Evolutionary conservation across 306 rosid species (phyloP), one percentile per base, ranked within the genome.

Genomic region (Castanea sativa): DNA sequence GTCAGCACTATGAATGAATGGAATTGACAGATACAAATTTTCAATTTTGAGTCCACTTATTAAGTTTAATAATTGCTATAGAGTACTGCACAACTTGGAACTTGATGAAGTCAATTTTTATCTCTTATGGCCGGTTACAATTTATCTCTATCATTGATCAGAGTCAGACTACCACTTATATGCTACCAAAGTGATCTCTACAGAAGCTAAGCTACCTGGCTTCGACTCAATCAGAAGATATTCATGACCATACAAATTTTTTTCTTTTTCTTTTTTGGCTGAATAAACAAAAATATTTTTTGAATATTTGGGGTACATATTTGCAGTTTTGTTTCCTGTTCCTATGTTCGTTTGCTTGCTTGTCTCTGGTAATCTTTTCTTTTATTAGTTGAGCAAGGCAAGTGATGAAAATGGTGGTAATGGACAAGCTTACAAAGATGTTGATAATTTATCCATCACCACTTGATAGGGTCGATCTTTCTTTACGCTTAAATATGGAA

Each of bases 101-200:
- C 5, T 49, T 0, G 53, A 49, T 3, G 53, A 49, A 12, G 53
- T 58, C 32, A 58, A 58, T 21, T 58, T 55, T 11, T 49, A 49
- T 74, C 83, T 73, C 55, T 73, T 57, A 65, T 73, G 68, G 74
- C 55, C 70, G 29, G 73, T 41, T 41, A 69, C 8, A 75, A 80
- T 41, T n/a, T 68, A 83, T 88, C 89, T 81, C 58, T 73, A 52
- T 88, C 89, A 79, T 83, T 88, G 89, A 89, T 73, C 89, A 41
- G 45, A 41, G 45, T 41, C 12, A 86, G 89, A 49, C 67, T 76
- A 78, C 84, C 86, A 75, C 80, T 87, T 81, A 87, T 59, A 67
- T 81, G 65, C 55, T 52, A 70, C 79, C 83, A 73, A 70, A 82
- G 90, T 88, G 86, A 70, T 69, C 81, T 77, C 76, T 84, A 88